Conservation (phyloP, 768 basidiomycete genomes). For the Lactifluus piperatus region DNA sequence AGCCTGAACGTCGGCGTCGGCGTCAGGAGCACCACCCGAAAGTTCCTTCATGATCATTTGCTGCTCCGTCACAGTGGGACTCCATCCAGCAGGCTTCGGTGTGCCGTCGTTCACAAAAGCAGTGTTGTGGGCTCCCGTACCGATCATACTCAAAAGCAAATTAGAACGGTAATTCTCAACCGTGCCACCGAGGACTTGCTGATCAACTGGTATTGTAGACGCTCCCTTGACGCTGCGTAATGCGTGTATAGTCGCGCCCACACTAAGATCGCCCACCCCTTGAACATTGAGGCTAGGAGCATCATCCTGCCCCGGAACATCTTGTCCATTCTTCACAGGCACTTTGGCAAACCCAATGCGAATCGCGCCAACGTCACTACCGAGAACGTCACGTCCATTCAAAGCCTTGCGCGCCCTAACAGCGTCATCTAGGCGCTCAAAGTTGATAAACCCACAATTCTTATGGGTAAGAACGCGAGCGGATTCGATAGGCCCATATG, state of each 20-base stretch:
- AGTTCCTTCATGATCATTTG: conserved; percentile 97
- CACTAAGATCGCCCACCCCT: conserved; percentile 77
- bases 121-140: conserved; percentile 58
- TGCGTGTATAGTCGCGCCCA: conserved; percentile 83
- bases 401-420: conserved; percentile 91
- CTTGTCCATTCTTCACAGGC: conserved; percentile 79
- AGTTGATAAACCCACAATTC: conserved; percentile 96
- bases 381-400: conserved; percentile 92
- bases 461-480: conserved; percentile 95
- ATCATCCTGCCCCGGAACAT: conserved; percentile 54
- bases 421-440: conserved; percentile 94
- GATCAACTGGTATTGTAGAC: conserved; percentile 82
- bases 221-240: conserved; percentile 87
- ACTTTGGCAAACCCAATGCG: conserved; percentile 97
- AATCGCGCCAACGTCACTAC: conserved; percentile 93
- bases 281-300: conserved; percentile 58
- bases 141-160: conserved; percentile 82
- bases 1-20: conserved; percentile 77
- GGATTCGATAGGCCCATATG: conserved; percentile 95
- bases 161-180: conserved; percentile 96
- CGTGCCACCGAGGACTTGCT: conserved; percentile 84
- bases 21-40: conserved; percentile 63
- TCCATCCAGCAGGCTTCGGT: conserved; percentile 57
- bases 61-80: conserved; percentile 78
- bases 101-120: conserved; percentile 46